A percentile compares a stretch with the other conserved stretches of the same genome.
Conservation (phyloP, 495 filamentous ascomycete species). For the Corynascus novoguineensis region DNA sequence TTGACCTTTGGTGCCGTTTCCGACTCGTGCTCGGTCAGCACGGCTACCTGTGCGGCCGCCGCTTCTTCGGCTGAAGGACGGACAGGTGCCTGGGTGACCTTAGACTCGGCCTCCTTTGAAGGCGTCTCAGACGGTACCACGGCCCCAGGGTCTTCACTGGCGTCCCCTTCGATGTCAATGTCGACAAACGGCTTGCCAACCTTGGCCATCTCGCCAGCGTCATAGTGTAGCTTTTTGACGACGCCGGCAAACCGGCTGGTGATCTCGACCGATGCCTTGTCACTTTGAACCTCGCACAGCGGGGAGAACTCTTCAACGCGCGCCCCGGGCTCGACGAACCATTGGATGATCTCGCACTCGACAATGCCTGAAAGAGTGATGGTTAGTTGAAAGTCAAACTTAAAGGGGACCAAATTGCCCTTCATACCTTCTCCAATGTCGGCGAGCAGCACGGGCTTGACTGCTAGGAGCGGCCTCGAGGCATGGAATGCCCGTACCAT, state of each 20-base stretch:
- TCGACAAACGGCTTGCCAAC: conserved; percentile 83
- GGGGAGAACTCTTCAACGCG: conserved; percentile 97
- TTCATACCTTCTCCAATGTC: conserved; percentile 90
- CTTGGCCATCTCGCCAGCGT: conserved; percentile 90
- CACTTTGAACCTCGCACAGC: conserved; percentile 94
- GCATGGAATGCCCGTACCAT: conserved; percentile 55
- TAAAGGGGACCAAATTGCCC: neutral
- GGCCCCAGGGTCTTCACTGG: conserved; percentile 34
- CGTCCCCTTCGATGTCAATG: conserved; percentile 61
- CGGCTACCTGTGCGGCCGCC: conserved; percentile 8
- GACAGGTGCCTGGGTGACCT: neutral
- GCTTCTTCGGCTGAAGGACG: conserved; percentile 7
- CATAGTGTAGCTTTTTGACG: conserved; percentile 93
- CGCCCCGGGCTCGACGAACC: conserved; percentile 96
- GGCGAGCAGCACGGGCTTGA: conserved; percentile 85
- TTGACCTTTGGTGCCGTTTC: conserved; percentile 17
- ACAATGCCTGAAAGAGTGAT: conserved; percentile 64
- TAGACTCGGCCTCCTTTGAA: neutral
- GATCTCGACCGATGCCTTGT: conserved; percentile 99
- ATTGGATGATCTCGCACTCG: conserved; percentile 98
- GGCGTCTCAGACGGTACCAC: neutral
- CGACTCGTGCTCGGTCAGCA: neutral
- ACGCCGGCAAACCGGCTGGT: conserved; percentile 91
- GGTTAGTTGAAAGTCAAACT: neutral
- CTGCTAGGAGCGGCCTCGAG: conserved; percentile 49